These are phyloP conservation scores for Cochliopodium minus DNA, from an alignment of 208 protist species.

Conservation along the genomic window DNA sequence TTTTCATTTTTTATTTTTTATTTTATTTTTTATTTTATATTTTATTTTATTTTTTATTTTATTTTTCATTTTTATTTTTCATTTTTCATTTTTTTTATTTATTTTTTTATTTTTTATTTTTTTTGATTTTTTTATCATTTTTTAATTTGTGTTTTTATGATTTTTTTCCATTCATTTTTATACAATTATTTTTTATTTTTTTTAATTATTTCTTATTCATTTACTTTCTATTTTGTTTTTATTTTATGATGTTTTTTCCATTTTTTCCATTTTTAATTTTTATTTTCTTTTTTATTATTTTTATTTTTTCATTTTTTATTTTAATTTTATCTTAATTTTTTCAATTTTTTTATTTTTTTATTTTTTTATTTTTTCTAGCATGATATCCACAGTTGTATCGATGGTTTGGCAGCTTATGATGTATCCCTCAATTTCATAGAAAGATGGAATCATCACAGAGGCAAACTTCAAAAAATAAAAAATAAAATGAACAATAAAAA, in stretches of 20 bases:
- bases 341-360: neutral
- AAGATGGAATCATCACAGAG: slow-evolving; percentile 10
- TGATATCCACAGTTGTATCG: slow-evolving; percentile 3
- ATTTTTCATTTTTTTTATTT: neutral
- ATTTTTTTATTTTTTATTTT: neutral
- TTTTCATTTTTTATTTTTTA: neutral
- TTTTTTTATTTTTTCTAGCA: slow-evolving; percentile 3
- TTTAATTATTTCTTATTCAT: neutral
- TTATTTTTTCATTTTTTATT: neutral
- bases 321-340: neutral
- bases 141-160: neutral
- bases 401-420: slow-evolving; percentile 6
- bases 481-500: neutral
- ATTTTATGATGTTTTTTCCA: neutral
- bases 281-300: neutral
- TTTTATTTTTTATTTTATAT: neutral
- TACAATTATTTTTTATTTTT: neutral
- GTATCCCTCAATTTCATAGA: slow-evolving; percentile 10
- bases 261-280: neutral
- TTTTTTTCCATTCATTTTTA: neutral
- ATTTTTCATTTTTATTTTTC: neutral
- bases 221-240: neutral
- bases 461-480: neutral
- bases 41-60: neutral
- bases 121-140: neutral